Conservation (phyloP, 306 rosid species). For the Trifolium subterraneum region DNA sequence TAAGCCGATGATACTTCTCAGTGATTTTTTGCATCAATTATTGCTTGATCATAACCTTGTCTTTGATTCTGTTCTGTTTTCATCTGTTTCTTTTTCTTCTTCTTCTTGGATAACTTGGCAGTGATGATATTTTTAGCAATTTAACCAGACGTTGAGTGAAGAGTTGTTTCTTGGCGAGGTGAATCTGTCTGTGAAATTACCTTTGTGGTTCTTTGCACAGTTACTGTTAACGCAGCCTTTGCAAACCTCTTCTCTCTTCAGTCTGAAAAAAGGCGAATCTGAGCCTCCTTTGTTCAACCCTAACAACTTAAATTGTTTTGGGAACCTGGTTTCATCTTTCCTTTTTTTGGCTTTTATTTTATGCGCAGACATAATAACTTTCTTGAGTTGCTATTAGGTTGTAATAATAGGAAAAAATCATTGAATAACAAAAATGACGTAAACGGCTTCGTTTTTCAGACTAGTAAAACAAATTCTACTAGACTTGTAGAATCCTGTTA, state of each 20-base stretch:
- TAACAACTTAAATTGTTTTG: background rate
- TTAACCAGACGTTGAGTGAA: conserved; percentile 33
- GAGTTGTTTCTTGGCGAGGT: conserved; percentile 39
- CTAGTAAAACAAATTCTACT: background rate
- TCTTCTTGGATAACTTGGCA: conserved; percentile 29
- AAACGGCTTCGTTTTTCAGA: background rate
- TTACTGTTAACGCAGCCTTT: conserved; percentile 14
- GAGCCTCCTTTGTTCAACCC: background rate
- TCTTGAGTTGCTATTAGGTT: background rate
- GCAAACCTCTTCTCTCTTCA: background rate
- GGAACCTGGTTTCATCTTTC: background rate
- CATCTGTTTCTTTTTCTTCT: background rate
- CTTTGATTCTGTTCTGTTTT: background rate
- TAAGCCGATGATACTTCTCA: background rate
- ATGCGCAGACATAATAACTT: background rate
- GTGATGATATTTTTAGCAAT: conserved; percentile 36
- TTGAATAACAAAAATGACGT: background rate
- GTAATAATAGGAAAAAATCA: background rate
- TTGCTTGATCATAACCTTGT: background rate
- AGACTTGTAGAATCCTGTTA: background rate
- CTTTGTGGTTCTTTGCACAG: conserved; percentile 16
- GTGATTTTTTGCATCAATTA: background rate
- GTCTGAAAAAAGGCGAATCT: conserved; percentile 21
- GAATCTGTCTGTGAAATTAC: conserved; percentile 10
- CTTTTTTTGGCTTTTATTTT: background rate